Evolutionary conservation across 2,329 filamentous ascomycete species (phyloP).

Genomic region (Coniochaeta ligniaria): DNA sequence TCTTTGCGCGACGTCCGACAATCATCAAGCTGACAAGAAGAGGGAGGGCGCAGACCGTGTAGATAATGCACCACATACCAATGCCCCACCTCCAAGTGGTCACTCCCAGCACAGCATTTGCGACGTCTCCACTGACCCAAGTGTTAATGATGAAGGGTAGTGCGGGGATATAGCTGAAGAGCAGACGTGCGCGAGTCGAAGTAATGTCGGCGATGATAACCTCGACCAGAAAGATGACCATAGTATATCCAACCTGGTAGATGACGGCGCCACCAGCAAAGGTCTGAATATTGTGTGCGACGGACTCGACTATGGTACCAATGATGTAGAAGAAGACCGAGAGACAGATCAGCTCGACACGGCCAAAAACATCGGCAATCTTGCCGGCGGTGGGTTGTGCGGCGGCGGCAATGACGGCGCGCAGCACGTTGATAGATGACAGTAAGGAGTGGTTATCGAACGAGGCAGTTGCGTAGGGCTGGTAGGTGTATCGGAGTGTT

Average conservation of each 20-base stretch:
- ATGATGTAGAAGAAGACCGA: constrained; percentile 55
- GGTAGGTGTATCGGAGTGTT: constrained; percentile 46
- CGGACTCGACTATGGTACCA: constrained; percentile 50
- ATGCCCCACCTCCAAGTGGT: constrained; percentile 57
- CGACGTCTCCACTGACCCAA: constrained; percentile 55
- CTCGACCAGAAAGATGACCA: constrained; percentile 53
- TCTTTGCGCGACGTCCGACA: constrained; percentile 44
- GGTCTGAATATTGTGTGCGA: constrained; percentile 35
- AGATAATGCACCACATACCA: constrained; percentile 60
- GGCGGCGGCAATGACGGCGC: constrained; percentile 52
- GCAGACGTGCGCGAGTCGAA: constrained; percentile 52
- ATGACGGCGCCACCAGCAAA: constrained; percentile 53
- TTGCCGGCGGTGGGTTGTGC: constrained; percentile 51
- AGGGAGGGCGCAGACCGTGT: constrained; percentile 49
- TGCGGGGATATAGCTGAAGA: constrained; percentile 59
- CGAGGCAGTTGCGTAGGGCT: constrained; percentile 44
- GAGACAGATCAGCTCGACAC: constrained; percentile 49
- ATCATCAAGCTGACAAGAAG: constrained; percentile 44
- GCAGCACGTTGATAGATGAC: constrained; percentile 49
- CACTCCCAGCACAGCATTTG: constrained; percentile 34
- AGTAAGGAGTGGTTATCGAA: constrained; percentile 47
- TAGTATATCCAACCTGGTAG: constrained; percentile 59
- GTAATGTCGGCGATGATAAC: constrained; percentile 59
- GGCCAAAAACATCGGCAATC: constrained; percentile 57
- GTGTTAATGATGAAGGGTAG: constrained; percentile 57